These are phyloP conservation scores for Scedosporium apiospermum DNA, from an alignment of 2,329 filamentous ascomycete species.

Conservation along the genomic window DNA sequence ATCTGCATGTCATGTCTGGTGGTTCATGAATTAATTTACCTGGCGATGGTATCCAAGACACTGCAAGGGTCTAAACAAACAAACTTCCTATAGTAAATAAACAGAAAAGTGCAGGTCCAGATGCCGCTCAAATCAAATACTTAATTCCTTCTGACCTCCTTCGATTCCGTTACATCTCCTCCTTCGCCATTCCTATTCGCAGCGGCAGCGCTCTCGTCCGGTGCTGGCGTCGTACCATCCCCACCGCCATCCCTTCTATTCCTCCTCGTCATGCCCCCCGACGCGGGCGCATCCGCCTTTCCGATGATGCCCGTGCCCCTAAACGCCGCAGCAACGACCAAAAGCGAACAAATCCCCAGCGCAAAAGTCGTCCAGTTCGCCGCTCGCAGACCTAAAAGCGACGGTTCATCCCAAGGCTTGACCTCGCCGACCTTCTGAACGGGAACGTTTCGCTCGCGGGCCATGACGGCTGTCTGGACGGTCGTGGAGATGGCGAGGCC, in stretches of 20 bases:
- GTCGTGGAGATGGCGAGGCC: slow-evolving; percentile 56
- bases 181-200: too few relatives aligned
- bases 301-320: slow-evolving; percentile 44
- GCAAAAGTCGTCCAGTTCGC: slow-evolving; percentile 44
- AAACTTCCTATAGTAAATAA: too few relatives aligned
- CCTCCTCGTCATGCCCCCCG: not conserved
- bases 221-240: not conserved
- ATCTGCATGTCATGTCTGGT: too few relatives aligned
- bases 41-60: too few relatives aligned
- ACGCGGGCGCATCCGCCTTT: not conserved
- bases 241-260: not conserved
- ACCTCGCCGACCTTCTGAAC: slow-evolving; percentile 35
- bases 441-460: slow-evolving; percentile 30
- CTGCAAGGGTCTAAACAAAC: too few relatives aligned
- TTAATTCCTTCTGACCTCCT: too few relatives aligned
- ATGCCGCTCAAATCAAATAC: too few relatives aligned
- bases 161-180: too few relatives aligned
- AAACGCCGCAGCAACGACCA: slow-evolving; percentile 37
- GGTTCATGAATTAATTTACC: too few relatives aligned
- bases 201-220: not conserved
- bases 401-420: slow-evolving; percentile 31
- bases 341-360: slow-evolving; percentile 31
- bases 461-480: slow-evolving; percentile 53
- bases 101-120: too few relatives aligned
- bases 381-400: slow-evolving; percentile 37